Conservation (phyloP, 2,329 filamentous ascomycete genomes). For the Cercospora zeina region DNA sequence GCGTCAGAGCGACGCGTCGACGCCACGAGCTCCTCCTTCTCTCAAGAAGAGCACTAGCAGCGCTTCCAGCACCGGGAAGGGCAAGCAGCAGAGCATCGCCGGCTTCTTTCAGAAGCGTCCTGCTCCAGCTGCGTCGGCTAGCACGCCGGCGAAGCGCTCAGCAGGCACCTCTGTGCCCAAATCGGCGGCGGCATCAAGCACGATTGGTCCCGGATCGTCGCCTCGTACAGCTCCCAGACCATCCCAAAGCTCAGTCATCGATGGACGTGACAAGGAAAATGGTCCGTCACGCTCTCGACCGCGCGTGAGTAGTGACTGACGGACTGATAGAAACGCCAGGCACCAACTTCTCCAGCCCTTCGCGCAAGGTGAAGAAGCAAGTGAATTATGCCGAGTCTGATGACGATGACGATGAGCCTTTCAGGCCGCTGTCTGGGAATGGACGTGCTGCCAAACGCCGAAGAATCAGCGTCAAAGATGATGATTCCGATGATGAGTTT, state of each 20-base stretch:
- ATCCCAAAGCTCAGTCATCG: slow-evolving; percentile 52
- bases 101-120: slow-evolving; percentile 70
- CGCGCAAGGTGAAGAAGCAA: slow-evolving; percentile 68
- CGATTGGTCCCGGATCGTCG: slow-evolving; percentile 24
- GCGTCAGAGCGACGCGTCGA: slow-evolving; percentile 17
- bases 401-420: slow-evolving; percentile 71
- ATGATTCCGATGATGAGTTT: slow-evolving; percentile 70
- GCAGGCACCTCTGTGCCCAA: slow-evolving; percentile 29
- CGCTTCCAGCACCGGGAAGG: slow-evolving; percentile 45
- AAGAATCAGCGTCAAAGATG: slow-evolving; percentile 63
- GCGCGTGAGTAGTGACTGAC: slow-evolving; percentile 45
- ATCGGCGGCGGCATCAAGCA: slow-evolving; percentile 22
- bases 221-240: slow-evolving; percentile 29
- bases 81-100: slow-evolving; percentile 69
- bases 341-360: slow-evolving; percentile 66
- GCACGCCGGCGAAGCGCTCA: slow-evolving; percentile 39
- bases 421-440: slow-evolving; percentile 55
- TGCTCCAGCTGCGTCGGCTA: slow-evolving; percentile 50
- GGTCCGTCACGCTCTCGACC: slow-evolving; percentile 40
- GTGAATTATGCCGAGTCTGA: slow-evolving; percentile 86
- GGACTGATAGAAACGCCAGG: slow-evolving; percentile 48
- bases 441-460: slow-evolving; percentile 57
- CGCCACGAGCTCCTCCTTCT: slow-evolving; percentile 25
- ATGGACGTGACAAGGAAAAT: slow-evolving; percentile 56
- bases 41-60: slow-evolving; percentile 49